Percentiles rank a stretch among this genome's conserved stretches.
These are phyloP conservation scores for Pythium diclinum DNA, from an alignment of 352 stramenopile species.

Conservation along the genomic window DNA sequence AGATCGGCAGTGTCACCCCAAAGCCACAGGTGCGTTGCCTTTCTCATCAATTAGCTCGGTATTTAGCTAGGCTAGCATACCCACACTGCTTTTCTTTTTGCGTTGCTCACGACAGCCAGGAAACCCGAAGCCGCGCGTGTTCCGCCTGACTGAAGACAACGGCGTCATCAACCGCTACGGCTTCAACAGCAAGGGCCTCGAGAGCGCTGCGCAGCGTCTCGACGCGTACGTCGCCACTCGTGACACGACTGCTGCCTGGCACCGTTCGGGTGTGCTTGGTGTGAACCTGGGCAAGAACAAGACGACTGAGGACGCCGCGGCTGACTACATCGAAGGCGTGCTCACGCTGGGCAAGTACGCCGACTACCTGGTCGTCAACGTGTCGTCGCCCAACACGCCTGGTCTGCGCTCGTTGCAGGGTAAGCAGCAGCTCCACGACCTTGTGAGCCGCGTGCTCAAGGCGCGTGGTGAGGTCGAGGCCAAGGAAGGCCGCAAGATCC, in stretches of 20 bases:
- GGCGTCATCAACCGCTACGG: slow-evolving; percentile 98
- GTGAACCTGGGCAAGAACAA: slow-evolving; percentile 99
- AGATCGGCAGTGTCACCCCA: slow-evolving; percentile 85
- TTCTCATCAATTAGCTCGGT: not conserved
- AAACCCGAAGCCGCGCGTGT: slow-evolving; percentile 96
- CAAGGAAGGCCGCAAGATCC: slow-evolving; percentile 63
- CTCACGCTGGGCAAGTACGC: slow-evolving; percentile 89
- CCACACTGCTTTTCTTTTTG: not conserved
- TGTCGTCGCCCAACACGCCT: slow-evolving; percentile 96
- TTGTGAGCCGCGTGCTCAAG: slow-evolving; percentile 68
- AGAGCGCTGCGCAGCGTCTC: slow-evolving; percentile 70
- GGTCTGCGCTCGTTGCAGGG: slow-evolving; percentile 77
- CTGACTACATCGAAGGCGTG: slow-evolving; percentile 92
- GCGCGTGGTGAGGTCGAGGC: slow-evolving; percentile 61
- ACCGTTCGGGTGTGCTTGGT: slow-evolving; percentile 86
- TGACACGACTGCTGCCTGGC: slow-evolving; percentile 27
- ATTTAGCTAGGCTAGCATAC: too few relatives aligned
- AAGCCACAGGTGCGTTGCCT: slow-evolving; percentile 68
- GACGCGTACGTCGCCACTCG: slow-evolving; percentile 50
- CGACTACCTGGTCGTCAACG: slow-evolving; percentile 98
- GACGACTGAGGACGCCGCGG: slow-evolving; percentile 66
- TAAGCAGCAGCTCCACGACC: slow-evolving; percentile 75
- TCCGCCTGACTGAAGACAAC: slow-evolving; percentile 92
- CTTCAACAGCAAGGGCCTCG: slow-evolving; percentile 95
- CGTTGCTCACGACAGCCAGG: slow-evolving; percentile 46